A percentile compares a stretch with the other conserved stretches of the same genome.
These are phyloP conservation scores for Claviceps cyperi DNA, from an alignment of 2,329 filamentous ascomycete species.

Conservation along the genomic window DNA sequence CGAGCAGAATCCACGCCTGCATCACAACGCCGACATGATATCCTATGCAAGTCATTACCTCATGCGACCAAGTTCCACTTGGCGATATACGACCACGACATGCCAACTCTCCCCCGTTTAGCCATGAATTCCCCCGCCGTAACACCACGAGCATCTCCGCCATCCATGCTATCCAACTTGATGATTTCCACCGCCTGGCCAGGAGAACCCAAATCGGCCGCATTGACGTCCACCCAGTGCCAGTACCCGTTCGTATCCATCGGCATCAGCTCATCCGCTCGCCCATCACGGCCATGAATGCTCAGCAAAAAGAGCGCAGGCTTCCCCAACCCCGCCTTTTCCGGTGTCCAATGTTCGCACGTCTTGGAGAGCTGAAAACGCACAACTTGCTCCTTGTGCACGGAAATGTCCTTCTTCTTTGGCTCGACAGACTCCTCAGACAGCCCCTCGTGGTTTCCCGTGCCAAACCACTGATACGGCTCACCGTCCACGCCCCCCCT, in stretches of 20 bases:
- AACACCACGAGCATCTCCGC: conserved; percentile 32
- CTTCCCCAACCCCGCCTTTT: conserved; percentile 49
- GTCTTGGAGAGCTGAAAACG: conserved; percentile 69
- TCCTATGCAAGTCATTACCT: conserved; percentile 4
- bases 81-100: conserved; percentile 29
- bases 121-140: conserved; percentile 30
- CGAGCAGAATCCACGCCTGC: no score
- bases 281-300: conserved; percentile 51
- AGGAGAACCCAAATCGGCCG: conserved; percentile 48
- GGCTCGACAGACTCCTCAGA: conserved; percentile 45
- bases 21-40: no score
- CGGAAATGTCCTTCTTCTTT: conserved; percentile 35
- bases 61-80: conserved; percentile 33
- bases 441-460: conserved; percentile 35
- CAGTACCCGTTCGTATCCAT: conserved; percentile 65
- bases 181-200: conserved; percentile 55
- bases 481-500: conserved; percentile 40
- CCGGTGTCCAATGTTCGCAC: conserved; percentile 73
- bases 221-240: conserved; percentile 68
- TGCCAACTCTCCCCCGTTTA: conserved; percentile 29
- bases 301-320: conserved; percentile 56
- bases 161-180: conserved; percentile 38
- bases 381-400: conserved; percentile 41
- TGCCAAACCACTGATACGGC: conserved; percentile 31
- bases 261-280: conserved; percentile 52